Percentiles rank a stretch among this genome's conserved stretches.
These are phyloP conservation scores for Thozetella sp. DNA, from an alignment of 495 filamentous ascomycete species.

Conservation along the genomic window DNA sequence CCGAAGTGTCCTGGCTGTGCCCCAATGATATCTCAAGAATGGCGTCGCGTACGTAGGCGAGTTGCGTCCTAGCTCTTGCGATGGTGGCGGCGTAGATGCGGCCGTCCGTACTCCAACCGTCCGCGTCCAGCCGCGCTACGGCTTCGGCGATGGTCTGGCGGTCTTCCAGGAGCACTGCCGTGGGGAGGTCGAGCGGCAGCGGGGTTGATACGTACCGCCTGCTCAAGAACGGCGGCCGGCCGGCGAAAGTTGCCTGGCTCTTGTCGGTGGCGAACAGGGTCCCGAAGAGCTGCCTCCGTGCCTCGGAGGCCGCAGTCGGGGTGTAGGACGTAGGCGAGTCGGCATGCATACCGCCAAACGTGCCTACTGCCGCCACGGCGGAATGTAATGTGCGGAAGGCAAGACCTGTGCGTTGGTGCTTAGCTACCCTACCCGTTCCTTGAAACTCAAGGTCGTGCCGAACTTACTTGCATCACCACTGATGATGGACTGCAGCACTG, in stretches of 20 bases:
- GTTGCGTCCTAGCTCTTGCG: conserved; percentile 47
- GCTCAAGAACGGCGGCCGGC: conserved; percentile 57
- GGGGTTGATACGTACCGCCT: conserved; percentile 55
- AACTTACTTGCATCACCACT: conserved; percentile 55
- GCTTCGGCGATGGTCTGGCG: not conserved
- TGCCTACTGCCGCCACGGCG: conserved; percentile 52
- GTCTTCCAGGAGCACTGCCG: conserved; percentile 24
- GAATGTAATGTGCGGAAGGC: conserved; percentile 55
- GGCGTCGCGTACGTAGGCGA: conserved; percentile 53
- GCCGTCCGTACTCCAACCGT: conserved; percentile 55
- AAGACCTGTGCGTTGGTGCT: conserved; percentile 33
- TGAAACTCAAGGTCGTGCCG: conserved; percentile 2
- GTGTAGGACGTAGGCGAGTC: conserved; percentile 17
- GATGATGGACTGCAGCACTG: conserved; percentile 44
- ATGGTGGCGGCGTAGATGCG: conserved; percentile 36
- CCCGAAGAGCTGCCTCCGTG: conserved; percentile 44
- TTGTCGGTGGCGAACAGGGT: conserved; percentile 54
- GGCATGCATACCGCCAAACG: conserved; percentile 60
- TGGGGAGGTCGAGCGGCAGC: conserved; percentile 54
- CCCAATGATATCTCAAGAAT: conserved; percentile 55
- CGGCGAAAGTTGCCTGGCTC: conserved; percentile 53
- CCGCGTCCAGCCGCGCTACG: conserved; percentile 41
- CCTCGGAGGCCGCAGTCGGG: conserved; percentile 6
- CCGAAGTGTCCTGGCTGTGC: conserved; percentile 36
- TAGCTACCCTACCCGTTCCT: not conserved